Evolutionary conservation across 768 basidiomycete genomes (phyloP).

Genomic region (Russula compacta): DNA sequence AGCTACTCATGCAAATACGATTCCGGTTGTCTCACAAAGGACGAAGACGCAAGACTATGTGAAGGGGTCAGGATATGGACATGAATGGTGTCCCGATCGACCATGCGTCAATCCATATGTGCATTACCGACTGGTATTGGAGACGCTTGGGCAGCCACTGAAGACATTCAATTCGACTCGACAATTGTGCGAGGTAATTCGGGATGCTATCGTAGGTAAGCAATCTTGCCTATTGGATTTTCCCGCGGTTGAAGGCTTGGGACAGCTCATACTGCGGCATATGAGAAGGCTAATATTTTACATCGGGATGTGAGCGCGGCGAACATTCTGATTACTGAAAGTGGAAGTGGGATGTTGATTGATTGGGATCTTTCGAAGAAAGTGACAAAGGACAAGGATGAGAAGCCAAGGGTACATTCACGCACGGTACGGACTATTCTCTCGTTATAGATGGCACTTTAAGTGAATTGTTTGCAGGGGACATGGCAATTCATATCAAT

Average conservation of each 20-base stretch:
- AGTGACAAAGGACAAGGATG: background rate
- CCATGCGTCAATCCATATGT: background rate
- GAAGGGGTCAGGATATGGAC: background rate
- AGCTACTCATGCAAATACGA: background rate
- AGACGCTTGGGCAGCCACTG: background rate
- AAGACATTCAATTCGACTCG: background rate
- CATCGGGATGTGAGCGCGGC: constrained; percentile 4
- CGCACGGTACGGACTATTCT: background rate
- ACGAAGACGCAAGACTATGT: background rate
- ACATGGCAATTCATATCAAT: constrained; percentile 20
- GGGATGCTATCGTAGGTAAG: background rate
- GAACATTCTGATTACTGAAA: background rate
- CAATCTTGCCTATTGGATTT: background rate
- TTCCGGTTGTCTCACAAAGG: background rate
- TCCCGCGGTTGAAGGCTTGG: background rate
- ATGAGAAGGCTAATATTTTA: background rate
- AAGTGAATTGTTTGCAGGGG: background rate
- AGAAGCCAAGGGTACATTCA: background rate
- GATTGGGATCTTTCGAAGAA: constrained; percentile 3
- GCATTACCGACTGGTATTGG: constrained; percentile 1
- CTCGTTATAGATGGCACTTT: background rate
- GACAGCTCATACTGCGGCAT: background rate
- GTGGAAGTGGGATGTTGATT: background rate
- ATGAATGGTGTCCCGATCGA: background rate
- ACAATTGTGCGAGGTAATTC: background rate